Base-by-base conservation (phyloP, 2,329 filamentous ascomycete genomes). In the Microdochium nivale region DNA sequence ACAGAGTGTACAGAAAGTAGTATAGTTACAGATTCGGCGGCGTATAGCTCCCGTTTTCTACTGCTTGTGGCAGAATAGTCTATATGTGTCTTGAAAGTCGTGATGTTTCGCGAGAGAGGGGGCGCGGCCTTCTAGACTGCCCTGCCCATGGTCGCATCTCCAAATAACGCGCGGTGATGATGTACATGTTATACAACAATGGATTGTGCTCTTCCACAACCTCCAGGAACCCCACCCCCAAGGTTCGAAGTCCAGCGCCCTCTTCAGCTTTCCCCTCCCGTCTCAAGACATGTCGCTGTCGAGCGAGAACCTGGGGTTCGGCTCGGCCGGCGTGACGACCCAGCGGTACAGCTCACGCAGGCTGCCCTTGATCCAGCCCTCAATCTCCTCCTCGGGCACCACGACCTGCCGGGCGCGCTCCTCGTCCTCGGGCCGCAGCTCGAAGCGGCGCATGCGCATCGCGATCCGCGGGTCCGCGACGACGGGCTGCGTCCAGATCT, bases 401-500 rank as follows among this genome's bases (percentile, higher is more conserved):
- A 75, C 74, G 51, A 90, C 81, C 52, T 72, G 70, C 47, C 76
- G 73, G 1, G 85, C 85, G 52, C 83, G 78, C 33, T 78, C 79
- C 66, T 91, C 87, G 33, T 90, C 85, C 53, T 87, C 86, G 0
- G 79, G 71, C 13, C 69, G 72, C 24, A 96, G 70, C 63, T 86
- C 79, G 61, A 94, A 95, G 50, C 80, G 81, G 52, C 87, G 79
- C 92, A 97, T 96, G 50, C 89, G 83, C 61, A 77, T 76, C 4
- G 80, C 80, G 55, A 96, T 84, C 35, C 91, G 79, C 13, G 81
- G 71, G 65, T 99, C 91, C 10, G 96, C 65, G 2, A 87, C 83
- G 50, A 96, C 73, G 11, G 84, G 79, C 51, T 85, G 81, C 9
- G 86, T 68, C 88, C 89, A 96, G 49, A 91, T 84, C 60, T 79